These are phyloP conservation scores for Austroboletus eburneus DNA, from an alignment of 768 basidiomycete genomes.

Conservation along the genomic window DNA sequence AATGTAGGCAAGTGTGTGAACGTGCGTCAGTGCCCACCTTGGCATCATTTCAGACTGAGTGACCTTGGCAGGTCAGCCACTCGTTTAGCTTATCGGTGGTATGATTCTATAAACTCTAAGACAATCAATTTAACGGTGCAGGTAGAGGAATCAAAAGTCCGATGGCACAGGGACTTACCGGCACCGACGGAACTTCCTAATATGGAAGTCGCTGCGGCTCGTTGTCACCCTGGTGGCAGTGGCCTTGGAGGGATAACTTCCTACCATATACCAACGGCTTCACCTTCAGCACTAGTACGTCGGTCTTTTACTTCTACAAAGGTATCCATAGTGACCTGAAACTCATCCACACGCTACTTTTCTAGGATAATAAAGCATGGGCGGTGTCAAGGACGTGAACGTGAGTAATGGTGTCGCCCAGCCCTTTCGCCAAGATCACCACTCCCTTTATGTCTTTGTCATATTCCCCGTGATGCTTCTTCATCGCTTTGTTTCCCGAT, in stretches of 20 bases:
- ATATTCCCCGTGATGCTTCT: conserved; percentile 9
- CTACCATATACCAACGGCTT: neutral
- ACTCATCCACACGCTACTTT: neutral
- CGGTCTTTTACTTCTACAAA: neutral
- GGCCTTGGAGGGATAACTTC: neutral
- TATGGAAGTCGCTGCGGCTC: neutral
- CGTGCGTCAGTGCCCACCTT: neutral
- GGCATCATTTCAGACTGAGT: conserved; percentile 2
- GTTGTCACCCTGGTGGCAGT: neutral
- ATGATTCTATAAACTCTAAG: no score
- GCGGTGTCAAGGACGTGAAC: conserved; percentile 24
- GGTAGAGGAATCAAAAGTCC: no score
- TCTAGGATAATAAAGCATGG: conserved; percentile 16
- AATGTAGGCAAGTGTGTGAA: neutral
- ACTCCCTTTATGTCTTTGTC: neutral
- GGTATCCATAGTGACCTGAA: neutral
- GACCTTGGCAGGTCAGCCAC: neutral
- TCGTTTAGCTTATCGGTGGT: neutral
- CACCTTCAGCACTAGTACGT: neutral
- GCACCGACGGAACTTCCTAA: neutral
- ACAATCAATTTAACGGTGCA: neutral
- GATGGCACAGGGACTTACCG: no score
- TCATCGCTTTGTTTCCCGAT: conserved; percentile 12
- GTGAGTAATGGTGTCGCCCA: conserved; percentile 21
- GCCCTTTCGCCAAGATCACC: neutral